phyloP scores from a whole-genome alignment of 805 yeast species.

The Kodamaea laetipori region DNA sequence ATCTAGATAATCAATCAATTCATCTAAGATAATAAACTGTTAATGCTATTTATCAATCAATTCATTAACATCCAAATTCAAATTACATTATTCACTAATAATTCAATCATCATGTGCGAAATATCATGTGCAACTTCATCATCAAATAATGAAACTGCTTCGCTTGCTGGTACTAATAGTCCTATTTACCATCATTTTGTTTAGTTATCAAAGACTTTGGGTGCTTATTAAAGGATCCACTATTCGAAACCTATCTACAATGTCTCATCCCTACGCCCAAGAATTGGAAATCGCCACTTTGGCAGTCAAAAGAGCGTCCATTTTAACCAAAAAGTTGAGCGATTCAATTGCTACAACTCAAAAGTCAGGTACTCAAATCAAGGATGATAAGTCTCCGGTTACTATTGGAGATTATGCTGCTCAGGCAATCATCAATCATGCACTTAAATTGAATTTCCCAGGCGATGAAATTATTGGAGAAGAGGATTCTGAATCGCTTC shows the following conservation, averaged over 20 bases:
- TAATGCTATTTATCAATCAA: too few species aligned
- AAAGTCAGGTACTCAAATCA: conserved; percentile 64
- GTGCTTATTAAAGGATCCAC: neutral
- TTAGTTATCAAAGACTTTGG: conserved; percentile 5
- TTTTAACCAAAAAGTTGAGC: conserved; percentile 66
- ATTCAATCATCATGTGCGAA: conserved; percentile 4
- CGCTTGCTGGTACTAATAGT: conserved; percentile 9
- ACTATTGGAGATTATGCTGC: conserved; percentile 96
- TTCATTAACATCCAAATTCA: too few species aligned
- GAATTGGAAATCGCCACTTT: conserved; percentile 82
- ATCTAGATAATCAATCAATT: too few species aligned
- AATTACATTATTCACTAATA: neutral
- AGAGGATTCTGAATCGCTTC: conserved; percentile 77
- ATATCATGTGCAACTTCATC: conserved; percentile 13
- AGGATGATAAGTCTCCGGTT: conserved; percentile 90
- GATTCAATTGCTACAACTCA: conserved; percentile 52
- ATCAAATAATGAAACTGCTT: conserved; percentile 9
- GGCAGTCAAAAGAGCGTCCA: conserved; percentile 87
- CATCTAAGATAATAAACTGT: too few species aligned
- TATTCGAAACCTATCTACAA: conserved; percentile 6
- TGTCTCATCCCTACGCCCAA: conserved; percentile 47
- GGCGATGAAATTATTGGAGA: conserved; percentile 89
- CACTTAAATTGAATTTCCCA: conserved; percentile 79
- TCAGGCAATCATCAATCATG: conserved; percentile 87
- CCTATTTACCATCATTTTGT: conserved; percentile 9